These are phyloP conservation scores for Paraglomus occultum DNA, from an alignment of 192 early-diverging fungal species.

Conservation along the genomic window DNA sequence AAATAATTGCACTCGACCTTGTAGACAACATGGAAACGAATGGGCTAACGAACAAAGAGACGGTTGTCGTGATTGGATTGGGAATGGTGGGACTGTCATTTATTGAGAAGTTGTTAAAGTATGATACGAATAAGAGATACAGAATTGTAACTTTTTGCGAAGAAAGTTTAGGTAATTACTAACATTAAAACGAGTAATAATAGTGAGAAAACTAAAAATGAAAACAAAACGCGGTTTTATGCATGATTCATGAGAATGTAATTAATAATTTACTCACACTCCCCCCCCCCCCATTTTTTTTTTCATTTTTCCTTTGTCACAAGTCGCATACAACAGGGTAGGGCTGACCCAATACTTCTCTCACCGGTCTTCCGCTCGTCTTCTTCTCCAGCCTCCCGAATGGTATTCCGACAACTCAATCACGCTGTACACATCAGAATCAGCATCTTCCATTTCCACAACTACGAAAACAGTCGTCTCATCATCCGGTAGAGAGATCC, in stretches of 20 bases:
- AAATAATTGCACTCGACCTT: too few species aligned
- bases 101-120: conserved; percentile 59
- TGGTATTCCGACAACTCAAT: conserved; percentile 59
- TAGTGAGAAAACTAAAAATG: too few species aligned
- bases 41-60: neutral
- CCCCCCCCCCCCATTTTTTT: too few species aligned
- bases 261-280: neutral
- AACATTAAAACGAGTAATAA: neutral
- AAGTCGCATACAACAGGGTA: conserved; percentile 64
- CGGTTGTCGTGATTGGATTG: conserved; percentile 59
- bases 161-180: conserved; percentile 43
- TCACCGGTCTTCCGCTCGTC: conserved; percentile 43
- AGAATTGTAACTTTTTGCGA: conserved; percentile 54
- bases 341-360: conserved; percentile 63
- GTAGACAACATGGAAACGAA: too few species aligned
- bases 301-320: neutral
- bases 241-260: neutral
- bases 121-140: conserved; percentile 49
- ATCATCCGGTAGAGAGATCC: conserved; percentile 21
- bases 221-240: neutral
- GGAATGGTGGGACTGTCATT: conserved; percentile 69
- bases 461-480: conserved; percentile 38
- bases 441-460: conserved; percentile 43
- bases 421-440: conserved; percentile 37
- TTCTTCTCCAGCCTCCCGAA: conserved; percentile 43